Evolutionary conservation across 2,329 filamentous ascomycete genomes (phyloP).

Genomic region (Hypoxylon sp.): DNA sequence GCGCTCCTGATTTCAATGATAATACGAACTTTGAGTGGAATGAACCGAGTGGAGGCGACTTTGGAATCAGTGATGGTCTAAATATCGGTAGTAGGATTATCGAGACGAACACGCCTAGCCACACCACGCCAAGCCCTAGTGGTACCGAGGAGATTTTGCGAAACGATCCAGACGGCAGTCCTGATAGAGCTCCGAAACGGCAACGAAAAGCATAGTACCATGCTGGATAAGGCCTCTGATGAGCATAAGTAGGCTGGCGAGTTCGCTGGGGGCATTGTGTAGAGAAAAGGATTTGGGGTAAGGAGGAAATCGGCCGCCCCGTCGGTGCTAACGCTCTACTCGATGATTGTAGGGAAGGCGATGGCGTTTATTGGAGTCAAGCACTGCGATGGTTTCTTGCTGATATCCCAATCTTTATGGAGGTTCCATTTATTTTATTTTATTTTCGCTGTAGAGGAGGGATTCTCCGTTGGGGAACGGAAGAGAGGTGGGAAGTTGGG

Average conservation of each 20-base stretch:
- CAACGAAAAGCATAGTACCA: slow-evolving; percentile 47
- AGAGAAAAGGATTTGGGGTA: not conserved
- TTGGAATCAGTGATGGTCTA: slow-evolving; percentile 31
- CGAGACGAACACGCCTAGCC: slow-evolving; percentile 50
- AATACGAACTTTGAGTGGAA: slow-evolving; percentile 44
- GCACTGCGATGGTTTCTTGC: not conserved
- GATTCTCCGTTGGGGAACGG: not conserved
- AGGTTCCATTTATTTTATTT: slow-evolving; percentile 2
- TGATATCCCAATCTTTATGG: slow-evolving; percentile 13
- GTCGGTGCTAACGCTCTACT: not conserved
- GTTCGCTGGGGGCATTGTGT: not conserved
- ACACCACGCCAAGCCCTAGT: slow-evolving; percentile 59
- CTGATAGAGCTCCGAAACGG: slow-evolving; percentile 49
- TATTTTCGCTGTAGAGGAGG: slow-evolving; percentile 6
- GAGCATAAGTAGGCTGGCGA: not conserved
- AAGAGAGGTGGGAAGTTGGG: slow-evolving; percentile 12
- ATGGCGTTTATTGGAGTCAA: slow-evolving; percentile 6
- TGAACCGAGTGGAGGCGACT: slow-evolving; percentile 43
- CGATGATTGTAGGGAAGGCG: slow-evolving; percentile 10
- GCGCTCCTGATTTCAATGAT: slow-evolving; percentile 41
- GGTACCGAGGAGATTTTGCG: slow-evolving; percentile 64
- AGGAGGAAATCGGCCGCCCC: not conserved
- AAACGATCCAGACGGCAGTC: slow-evolving; percentile 55
- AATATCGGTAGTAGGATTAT: slow-evolving; percentile 42
- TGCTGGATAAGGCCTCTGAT: not conserved